These are phyloP conservation scores for Apiotrichum mycotoxinovorans DNA, from an alignment of 1,284 basidiomycete genomes.

Conservation along the genomic window DNA sequence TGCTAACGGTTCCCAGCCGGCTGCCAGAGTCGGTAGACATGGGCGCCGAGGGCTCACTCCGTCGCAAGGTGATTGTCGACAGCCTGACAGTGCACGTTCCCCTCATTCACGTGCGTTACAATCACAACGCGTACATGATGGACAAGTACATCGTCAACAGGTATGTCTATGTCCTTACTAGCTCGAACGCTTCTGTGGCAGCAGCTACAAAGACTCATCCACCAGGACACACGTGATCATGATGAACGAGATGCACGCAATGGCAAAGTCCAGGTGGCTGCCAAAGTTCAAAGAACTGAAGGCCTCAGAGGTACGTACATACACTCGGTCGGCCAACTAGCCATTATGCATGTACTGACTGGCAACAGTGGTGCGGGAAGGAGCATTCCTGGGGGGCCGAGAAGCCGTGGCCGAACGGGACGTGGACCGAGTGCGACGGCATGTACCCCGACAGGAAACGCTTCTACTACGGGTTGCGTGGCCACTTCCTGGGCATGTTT, in stretches of 20 bases:
- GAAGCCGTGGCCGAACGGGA: neutral
- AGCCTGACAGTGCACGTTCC: neutral
- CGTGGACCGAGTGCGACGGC: neutral
- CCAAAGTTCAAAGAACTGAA: no score
- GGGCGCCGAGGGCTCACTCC: neutral
- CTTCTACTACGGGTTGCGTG: neutral
- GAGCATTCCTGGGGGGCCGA: neutral
- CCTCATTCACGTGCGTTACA: neutral
- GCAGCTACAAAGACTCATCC: no score
- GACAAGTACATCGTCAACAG: neutral
- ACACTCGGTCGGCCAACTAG: neutral
- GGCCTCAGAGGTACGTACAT: no score
- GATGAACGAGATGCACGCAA: neutral
- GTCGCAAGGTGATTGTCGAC: neutral
- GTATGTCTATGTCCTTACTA: no score
- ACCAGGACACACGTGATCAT: neutral
- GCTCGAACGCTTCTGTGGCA: no score
- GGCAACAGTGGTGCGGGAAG: neutral
- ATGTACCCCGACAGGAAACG: neutral
- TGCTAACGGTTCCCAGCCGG: neutral
- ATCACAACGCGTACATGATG: neutral
- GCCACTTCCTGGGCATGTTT: neutral
- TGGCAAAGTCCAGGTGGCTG: neutral
- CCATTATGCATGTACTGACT: neutral
- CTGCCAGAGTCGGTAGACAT: neutral